These are phyloP conservation scores for Calocybe cyanea DNA, from an alignment of 768 basidiomycete genomes.

Conservation along the genomic window DNA sequence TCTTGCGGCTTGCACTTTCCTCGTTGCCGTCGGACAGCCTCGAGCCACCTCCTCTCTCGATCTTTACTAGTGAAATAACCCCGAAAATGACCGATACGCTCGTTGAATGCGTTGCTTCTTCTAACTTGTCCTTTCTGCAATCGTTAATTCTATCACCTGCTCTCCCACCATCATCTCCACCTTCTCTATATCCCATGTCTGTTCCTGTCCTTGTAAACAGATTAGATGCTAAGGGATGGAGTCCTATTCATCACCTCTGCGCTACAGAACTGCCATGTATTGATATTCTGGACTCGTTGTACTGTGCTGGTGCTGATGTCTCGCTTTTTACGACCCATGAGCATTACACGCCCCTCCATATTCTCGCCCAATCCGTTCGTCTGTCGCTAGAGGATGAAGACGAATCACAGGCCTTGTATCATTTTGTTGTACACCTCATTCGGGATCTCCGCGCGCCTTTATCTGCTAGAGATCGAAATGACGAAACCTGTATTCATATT, in stretches of 20 bases:
- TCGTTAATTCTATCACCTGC: constrained; percentile 52
- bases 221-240: constrained; percentile 68
- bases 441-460: constrained; percentile 67
- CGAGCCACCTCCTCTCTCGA: constrained; percentile 35
- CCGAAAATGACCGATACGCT: constrained; percentile 45
- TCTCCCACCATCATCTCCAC: constrained; percentile 32
- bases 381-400: constrained; percentile 29
- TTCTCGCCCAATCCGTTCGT: constrained; percentile 46
- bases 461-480: constrained; percentile 57
- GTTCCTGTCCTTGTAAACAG: constrained; percentile 62
- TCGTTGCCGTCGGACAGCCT: constrained; percentile 37
- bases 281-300: constrained; percentile 64
- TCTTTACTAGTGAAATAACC: constrained; percentile 39
- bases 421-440: constrained; percentile 65
- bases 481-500: constrained; percentile 77
- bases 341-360: constrained; percentile 66
- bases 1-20: constrained; percentile 33
- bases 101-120: constrained; percentile 48
- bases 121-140: constrained; percentile 48
- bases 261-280: constrained; percentile 51
- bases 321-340: constrained; percentile 63
- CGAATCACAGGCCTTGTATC: constrained; percentile 39
- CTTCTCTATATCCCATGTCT: constrained; percentile 40
- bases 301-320: constrained; percentile 73
- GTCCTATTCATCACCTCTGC: constrained; percentile 68